Evolutionary conservation across 2,329 filamentous ascomycete genomes (phyloP), one percentile per base, ranked within the genome.

Genomic region (Sporothrix schenckii): DNA sequence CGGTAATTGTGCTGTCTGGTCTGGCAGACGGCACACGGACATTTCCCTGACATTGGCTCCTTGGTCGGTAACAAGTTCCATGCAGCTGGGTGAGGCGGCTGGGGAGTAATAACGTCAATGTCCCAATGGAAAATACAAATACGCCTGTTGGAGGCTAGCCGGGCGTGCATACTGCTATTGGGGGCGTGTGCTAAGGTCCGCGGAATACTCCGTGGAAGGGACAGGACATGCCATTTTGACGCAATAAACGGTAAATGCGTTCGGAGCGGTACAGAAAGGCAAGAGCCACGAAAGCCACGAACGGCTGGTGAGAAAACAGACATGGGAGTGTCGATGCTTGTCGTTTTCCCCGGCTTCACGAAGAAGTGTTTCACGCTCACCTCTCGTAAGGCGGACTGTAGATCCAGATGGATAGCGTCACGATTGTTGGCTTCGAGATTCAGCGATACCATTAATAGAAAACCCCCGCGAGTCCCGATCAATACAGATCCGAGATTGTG

Each of bases 11-110:
- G 34, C 34, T 1, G 7, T 34, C 34, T 9, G 4, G 34, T 34
- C 34, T 34, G 34, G 6, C 34, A 34, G 34, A 34, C 34, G 34
- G 24, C 13, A 34, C 13, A 56, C n/a, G 53, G 24, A 34, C 13
- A 34, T 56, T 19, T 56, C 24, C 53, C 24, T 65, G n/a, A n/a
- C 47, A 21, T 39, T 53, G 49, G 10, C 24, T 24, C 49, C 60
- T 49, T 49, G 41, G 24, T 47, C 52, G 66, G 66, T 68, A 68
- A 68, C 66, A 68, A 58, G 66, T 68, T 58, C 52, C 66, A 68
- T 58, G 66, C 66, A 56, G 30, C n/a, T 58, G 66, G 66, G 41
- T 30, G 66, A 68, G 66, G 54, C 66, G 66, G 66, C 34, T 52
- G 39, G 52, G 34, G 27, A 21, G 14, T 24, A 24, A 14, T n/a